Evolutionary conservation across 768 basidiomycete genomes (phyloP), one percentile per base, ranked within the genome.

Genomic region (Suillus hirtellus): DNA sequence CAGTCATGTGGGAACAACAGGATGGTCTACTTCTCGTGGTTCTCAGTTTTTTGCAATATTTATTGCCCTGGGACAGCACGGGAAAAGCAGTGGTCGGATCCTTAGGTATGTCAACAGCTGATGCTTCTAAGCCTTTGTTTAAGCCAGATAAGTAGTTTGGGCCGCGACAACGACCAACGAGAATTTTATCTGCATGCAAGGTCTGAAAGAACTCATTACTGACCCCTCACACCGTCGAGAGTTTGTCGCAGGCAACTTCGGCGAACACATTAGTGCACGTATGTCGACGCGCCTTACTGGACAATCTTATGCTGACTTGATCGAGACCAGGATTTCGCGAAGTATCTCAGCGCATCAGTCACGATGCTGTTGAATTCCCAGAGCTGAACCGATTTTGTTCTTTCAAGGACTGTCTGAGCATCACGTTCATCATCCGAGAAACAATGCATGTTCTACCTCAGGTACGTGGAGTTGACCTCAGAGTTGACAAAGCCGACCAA

Each of bases 101-200:
- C n/a, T 72, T 76, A 70, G 77, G 82, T 80, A 58, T 59, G 66
- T 65, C 52, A n/a, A 56, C 12, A 8, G 35, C 49, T n/a, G 27
- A 46, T 35, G 9, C 19, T n/a, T 55, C 43, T 4, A 1, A 31
- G 31, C 31, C 27, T 27, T 27, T 27, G 27, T 27, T 2, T 27
- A 27, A 27, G n/a, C n/a, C n/a, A n/a, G n/a, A n/a, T n/a, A n/a
- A n/a, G n/a, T n/a, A n/a, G n/a, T n/a, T n/a, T n/a, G n/a, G n/a
- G n/a, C n/a, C n/a, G 90, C 90, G 0, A 91, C 88, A 2, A 88
- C 86, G n/a, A 86, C 76, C 60, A 78, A 90, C 70, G 60, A 78
- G 0, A 82, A 90, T 64, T 92, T 84, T 62, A 72, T 92, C 52
- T 80, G 80, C 35, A 82, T 86, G 73, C 80, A 87, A 68, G 90